These are phyloP conservation scores for Trametes sanguinea DNA, from an alignment of 768 basidiomycete species.

Conservation along the genomic window DNA sequence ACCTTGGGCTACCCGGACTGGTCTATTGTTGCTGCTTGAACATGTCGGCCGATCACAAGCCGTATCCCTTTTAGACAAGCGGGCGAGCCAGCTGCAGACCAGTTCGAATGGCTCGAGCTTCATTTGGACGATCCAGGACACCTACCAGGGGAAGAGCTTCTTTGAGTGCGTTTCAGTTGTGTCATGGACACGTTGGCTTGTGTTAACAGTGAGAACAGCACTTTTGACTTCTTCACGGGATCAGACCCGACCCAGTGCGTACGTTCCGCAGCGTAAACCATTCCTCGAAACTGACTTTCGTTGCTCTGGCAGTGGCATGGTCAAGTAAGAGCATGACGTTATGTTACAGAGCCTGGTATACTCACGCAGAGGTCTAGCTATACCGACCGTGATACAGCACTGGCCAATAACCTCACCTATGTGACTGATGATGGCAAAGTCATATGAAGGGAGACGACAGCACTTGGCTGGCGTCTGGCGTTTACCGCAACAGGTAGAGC, in stretches of 20 bases:
- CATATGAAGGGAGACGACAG: constrained; percentile 77
- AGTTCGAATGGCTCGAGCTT: constrained; percentile 51
- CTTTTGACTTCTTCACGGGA: constrained; percentile 59
- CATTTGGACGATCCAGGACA: constrained; percentile 69
- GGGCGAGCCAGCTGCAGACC: constrained; percentile 35
- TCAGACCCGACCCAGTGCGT: constrained; percentile 70
- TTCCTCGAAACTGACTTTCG: constrained; percentile 23
- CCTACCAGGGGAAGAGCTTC: constrained; percentile 64
- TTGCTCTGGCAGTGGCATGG: constrained; percentile 56
- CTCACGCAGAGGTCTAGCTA: constrained; percentile 46
- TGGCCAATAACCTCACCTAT: constrained; percentile 55
- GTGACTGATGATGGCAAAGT: constrained; percentile 58
- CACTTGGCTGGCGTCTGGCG: constrained; percentile 52
- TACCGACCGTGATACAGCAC: constrained; percentile 56
- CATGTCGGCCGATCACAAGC: constrained; percentile 1
- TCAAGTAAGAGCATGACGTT: constrained; percentile 51
- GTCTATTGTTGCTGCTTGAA: constrained; percentile 4
- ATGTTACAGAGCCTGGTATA: not conserved
- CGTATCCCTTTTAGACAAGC: constrained; percentile 7
- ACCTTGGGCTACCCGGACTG: not conserved
- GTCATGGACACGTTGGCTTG: not conserved
- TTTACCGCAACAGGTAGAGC: constrained; percentile 59
- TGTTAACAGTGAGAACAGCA: constrained; percentile 35
- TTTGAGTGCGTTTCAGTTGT: constrained; percentile 55
- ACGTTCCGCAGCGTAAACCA: constrained; percentile 8